Conservation (phyloP, 2,329 filamentous ascomycete genomes). For the Colletotrichum simmondsii region DNA sequence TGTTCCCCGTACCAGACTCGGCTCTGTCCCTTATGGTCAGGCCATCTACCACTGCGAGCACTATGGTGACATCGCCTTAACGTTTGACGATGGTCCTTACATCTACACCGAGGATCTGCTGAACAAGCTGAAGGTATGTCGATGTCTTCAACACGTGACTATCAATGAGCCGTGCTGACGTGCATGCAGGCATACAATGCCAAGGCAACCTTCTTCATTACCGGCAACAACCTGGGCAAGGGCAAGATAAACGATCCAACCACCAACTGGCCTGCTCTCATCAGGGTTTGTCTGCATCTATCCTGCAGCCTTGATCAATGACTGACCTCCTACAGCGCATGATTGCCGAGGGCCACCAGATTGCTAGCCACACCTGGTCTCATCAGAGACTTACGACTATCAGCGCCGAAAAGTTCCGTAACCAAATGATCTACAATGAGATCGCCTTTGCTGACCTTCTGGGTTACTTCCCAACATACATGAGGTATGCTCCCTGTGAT, state of each 20-base stretch:
- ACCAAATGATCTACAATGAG: constrained; percentile 64
- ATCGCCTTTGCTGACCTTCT: constrained; percentile 66
- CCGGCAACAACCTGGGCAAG: constrained; percentile 54
- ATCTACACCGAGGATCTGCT: constrained; percentile 54
- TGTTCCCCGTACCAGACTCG: constrained; percentile 63
- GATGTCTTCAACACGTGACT: constrained; percentile 46
- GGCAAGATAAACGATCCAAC: constrained; percentile 60
- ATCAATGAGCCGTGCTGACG: neutral
- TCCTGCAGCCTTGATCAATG: neutral
- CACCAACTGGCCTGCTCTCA: constrained; percentile 47
- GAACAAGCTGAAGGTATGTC: constrained; percentile 53
- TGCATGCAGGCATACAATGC: constrained; percentile 59
- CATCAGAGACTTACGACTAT: constrained; percentile 44
- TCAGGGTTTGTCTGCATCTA: constrained; percentile 39
- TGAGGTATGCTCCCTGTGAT: constrained; percentile 42
- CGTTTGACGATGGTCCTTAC: constrained; percentile 60
- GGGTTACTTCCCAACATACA: constrained; percentile 66
- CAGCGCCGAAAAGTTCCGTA: constrained; percentile 43
- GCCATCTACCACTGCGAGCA: constrained; percentile 65
- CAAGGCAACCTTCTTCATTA: constrained; percentile 74
- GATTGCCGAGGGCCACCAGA: constrained; percentile 66
- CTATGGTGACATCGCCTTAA: constrained; percentile 64
- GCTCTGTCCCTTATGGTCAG: constrained; percentile 65
- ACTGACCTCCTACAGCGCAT: constrained; percentile 50
- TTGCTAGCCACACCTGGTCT: constrained; percentile 69